Base-by-base conservation (phyloP, 306 rosid genomes). In the Trifolium dubium region DNA sequence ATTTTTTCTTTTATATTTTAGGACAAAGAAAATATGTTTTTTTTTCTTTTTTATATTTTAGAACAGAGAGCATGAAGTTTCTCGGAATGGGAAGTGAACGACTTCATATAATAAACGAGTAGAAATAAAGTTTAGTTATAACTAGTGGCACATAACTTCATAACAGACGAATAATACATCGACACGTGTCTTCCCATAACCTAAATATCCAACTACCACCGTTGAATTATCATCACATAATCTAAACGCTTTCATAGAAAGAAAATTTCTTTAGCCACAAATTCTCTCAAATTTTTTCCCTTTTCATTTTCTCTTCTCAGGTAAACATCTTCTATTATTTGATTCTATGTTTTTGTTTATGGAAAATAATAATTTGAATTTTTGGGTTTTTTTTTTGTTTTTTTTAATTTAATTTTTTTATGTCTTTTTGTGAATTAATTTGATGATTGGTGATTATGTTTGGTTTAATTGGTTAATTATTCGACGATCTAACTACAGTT, bases 181-280 rank as follows among this genome's bases (percentile, higher is more conserved):
- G 0, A 69, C 86, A 78, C 86, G 86, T 78, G 77, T 78, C 18
- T 19, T 0, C 4, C 39, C 7, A 40, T 73, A 10, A 8, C 29
- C 14, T 0, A 31, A 55, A 68, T 5, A 62, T 34, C 69, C 13
- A 3, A 8, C 1, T 0, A 13, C 46, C 62, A 4, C 2, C 0
- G 67, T 71, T 6, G 19, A 39, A 60, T 44, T 73, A 78, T 78
- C 80, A 78, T 23, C 79, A 23, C 14, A 17, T 4, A 18, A 0
- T 77, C 71, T 66, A 15, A 73, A 73, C 64, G 17, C 23, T 47
- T 59, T 68, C 65, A 55, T 12, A 71, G 67, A 68, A 28, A 71
- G 73, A 14, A 68, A 43, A 59, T 53, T 40, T 50, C 73, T 19
- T 65, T 37, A 29, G 49, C 13, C 11, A 28, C 18, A 28, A 10